Conservation (phyloP, 2,329 filamentous ascomycete genomes). For the Nectriaceae sp. region DNA sequence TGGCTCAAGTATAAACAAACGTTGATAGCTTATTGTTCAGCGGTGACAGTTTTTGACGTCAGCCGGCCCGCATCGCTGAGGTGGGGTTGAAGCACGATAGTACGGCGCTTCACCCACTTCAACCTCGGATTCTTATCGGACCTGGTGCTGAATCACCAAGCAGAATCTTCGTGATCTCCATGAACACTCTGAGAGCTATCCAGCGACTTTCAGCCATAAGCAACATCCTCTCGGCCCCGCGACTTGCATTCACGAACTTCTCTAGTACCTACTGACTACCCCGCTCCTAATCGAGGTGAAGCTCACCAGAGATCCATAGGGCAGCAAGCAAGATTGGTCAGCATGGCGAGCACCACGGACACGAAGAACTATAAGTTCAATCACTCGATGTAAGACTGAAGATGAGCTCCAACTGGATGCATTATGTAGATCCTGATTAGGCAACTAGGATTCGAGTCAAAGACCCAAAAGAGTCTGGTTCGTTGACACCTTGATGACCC, state of each 20-base stretch:
- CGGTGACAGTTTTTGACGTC: no score
- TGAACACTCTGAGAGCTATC: slow-evolving; percentile 27
- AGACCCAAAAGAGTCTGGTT: slow-evolving; percentile 80
- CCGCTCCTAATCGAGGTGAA: neutral
- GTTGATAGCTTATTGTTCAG: no score
- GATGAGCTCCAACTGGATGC: neutral
- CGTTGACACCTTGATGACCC: slow-evolving; percentile 23
- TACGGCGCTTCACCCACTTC: neutral
- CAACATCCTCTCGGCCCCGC: slow-evolving; percentile 15
- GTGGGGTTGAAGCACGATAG: slow-evolving; percentile 6
- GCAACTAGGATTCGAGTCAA: slow-evolving; percentile 83
- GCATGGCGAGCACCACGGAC: slow-evolving; percentile 72
- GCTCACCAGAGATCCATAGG: neutral
- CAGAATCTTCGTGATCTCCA: slow-evolving; percentile 4
- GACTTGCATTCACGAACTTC: slow-evolving; percentile 3
- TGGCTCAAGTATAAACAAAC: no score
- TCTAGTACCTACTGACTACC: neutral
- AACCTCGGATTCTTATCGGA: no score
- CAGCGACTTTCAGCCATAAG: slow-evolving; percentile 27
- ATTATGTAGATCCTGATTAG: slow-evolving; percentile 12
- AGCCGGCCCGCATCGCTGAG: slow-evolving; percentile 4
- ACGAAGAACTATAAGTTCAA: slow-evolving; percentile 79
- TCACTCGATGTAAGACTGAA: slow-evolving; percentile 71
- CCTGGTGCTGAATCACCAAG: neutral
- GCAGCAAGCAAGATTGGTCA: slow-evolving; percentile 38